Evolutionary conservation across 2,329 filamentous ascomycete species (phyloP), one percentile per base, ranked within the genome.

Genomic region (Hymenoscyphus repandus): DNA sequence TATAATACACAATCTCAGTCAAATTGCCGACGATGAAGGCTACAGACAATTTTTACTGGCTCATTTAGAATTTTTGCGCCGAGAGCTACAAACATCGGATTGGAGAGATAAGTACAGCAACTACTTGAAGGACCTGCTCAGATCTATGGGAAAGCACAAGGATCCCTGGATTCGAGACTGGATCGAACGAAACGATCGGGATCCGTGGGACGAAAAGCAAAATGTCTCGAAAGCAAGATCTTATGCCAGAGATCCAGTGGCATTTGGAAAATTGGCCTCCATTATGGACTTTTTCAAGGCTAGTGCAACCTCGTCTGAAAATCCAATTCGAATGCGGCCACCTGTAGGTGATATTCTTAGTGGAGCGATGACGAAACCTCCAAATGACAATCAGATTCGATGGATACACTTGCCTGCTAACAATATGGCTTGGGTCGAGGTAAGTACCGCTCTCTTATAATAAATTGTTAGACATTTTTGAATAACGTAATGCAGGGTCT

Each of bases 351-450:
- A 27, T 22, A 42, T 5, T 12, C 5, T 42, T 17, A 12, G 39
- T 5, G 30, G 39, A 15, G 12, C 27, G 10, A 27, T 27, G 22
- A 42, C 22, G 5, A 27, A 42, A 12, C 20, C 10, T 9, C 39
- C 20, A n/a, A 7, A 13, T 30, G 39, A 27, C 4, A 27, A 27
- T 27, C 22, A 27, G 3, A 20, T 42, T 27, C 39, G 39, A n/a
- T 42, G 39, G 39, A 42, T 42, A 27, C 39, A 42, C 27, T 42
- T 42, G 7, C 39, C 39, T 5, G 39, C 39, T 12, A 42, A 42
- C 15, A 42, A 42, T 12, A 42, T 42, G 39, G 22, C 39, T 9
- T 42, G 39, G 39, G 39, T 42, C 18, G 20, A 42, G 30, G 39
- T 42, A 42, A 30, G 39, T 27, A n/a, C 11, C 12, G 7, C 22